Conservation (phyloP, 768 basidiomycete species). For the Suillus clintonianus region DNA sequence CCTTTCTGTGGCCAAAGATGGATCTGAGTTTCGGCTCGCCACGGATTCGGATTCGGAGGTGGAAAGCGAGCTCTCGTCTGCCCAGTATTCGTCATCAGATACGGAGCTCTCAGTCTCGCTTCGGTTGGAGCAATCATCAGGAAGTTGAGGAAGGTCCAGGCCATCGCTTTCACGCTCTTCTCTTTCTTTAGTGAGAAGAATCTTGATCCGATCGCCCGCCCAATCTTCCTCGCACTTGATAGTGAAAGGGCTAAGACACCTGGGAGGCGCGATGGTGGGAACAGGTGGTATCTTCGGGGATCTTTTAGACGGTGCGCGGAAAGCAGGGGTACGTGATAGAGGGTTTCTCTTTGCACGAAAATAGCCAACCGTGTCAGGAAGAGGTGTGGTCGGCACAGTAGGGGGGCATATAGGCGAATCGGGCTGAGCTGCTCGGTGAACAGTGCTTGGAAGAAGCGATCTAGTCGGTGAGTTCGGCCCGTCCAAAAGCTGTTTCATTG, state of each 20-base stretch:
- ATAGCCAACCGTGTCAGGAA: slow-evolving; percentile 24
- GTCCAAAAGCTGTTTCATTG: slow-evolving; percentile 10
- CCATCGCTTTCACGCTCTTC: slow-evolving; percentile 39
- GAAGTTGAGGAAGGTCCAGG: not conserved
- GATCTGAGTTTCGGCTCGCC: slow-evolving; percentile 12
- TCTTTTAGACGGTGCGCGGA: slow-evolving; percentile 5
- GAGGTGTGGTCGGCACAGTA: slow-evolving; percentile 27
- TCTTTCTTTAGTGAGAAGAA: slow-evolving; percentile 45
- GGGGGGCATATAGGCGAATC: slow-evolving; percentile 11
- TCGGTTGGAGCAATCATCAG: not conserved
- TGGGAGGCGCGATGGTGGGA: slow-evolving; percentile 59
- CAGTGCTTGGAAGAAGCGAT: not conserved
- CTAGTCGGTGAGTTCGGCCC: slow-evolving; percentile 7
- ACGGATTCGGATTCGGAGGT: slow-evolving; percentile 18
- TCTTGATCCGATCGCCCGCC: slow-evolving; percentile 45
- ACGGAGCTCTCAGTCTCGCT: slow-evolving; percentile 10
- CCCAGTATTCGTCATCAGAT: slow-evolving; percentile 19
- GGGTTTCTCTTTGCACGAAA: slow-evolving; percentile 23
- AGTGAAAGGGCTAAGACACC: slow-evolving; percentile 26
- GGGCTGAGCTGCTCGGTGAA: not conserved
- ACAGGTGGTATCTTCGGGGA: slow-evolving; percentile 27
- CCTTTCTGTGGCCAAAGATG: not conserved
- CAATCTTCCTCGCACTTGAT: slow-evolving; percentile 36
- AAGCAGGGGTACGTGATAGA: slow-evolving; percentile 19
- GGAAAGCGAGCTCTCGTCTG: slow-evolving; percentile 15